Evolutionary conservation across 2,329 filamentous ascomycete species (phyloP).

Genomic region (Balansia obtecta): DNA sequence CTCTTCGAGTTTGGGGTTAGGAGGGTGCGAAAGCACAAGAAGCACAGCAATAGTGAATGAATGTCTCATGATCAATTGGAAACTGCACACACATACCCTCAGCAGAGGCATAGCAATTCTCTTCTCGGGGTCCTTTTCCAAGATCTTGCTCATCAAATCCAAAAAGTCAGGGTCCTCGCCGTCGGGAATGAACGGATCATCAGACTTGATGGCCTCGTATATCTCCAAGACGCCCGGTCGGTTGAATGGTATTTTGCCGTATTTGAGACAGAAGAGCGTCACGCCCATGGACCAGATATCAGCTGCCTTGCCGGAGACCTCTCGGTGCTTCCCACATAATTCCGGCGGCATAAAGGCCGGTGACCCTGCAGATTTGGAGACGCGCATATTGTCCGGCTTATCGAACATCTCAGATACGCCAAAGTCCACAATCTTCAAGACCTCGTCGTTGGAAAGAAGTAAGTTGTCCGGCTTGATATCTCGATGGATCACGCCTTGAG

Average conservation of each 20-base stretch:
- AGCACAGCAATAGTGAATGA: background rate
- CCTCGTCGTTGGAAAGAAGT: conserved; percentile 75
- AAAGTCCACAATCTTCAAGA: conserved; percentile 97
- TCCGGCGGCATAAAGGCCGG: conserved; percentile 92
- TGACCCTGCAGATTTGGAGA: conserved; percentile 84
- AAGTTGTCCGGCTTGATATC: conserved; percentile 98
- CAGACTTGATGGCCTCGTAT: conserved; percentile 74
- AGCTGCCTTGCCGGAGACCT: conserved; percentile 77
- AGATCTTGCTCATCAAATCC: conserved; percentile 58
- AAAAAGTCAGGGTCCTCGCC: conserved; percentile 56
- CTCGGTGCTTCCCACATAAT: conserved; percentile 75
- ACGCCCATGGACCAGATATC: conserved; percentile 99
- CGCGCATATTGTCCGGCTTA: conserved; percentile 73
- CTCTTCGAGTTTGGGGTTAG: background rate
- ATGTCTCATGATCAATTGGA: background rate
- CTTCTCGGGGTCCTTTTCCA: conserved; percentile 76
- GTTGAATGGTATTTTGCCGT: conserved; percentile 80
- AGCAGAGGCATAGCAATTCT: conserved; percentile 75
- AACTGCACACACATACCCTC: conserved; percentile 44
- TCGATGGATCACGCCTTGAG: conserved; percentile 86
- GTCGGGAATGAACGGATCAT: conserved; percentile 48
- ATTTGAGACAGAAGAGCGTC: conserved; percentile 83
- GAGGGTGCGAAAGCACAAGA: too few species aligned
- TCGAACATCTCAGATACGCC: conserved; percentile 99
- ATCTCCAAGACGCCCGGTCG: conserved; percentile 68